phyloP scores from a whole-genome alignment of 2,329 filamentous ascomycete species.

The Falciphora oryzae region DNA sequence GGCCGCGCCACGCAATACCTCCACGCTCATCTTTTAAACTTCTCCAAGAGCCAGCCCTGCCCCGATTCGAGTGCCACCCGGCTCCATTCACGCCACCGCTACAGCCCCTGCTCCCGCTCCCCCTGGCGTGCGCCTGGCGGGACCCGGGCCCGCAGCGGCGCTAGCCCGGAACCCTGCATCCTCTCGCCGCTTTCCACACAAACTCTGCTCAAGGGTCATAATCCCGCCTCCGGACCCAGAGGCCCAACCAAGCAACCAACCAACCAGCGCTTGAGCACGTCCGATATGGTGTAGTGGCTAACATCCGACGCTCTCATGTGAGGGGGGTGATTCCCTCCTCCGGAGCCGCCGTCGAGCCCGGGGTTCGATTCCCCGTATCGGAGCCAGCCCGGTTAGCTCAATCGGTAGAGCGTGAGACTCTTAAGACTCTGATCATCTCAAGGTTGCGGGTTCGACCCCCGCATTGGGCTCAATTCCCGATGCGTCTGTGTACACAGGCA shows the following conservation, averaged over 20 bases:
- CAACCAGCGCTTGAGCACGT: neutral
- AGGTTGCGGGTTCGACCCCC: conserved; percentile 36
- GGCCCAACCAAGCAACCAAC: too few species aligned
- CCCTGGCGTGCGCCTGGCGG: neutral
- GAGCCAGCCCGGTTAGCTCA: conserved; percentile 52
- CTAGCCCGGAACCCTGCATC: neutral
- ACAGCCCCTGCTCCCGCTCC: neutral
- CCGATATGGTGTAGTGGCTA: neutral
- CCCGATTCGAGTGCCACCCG: neutral
- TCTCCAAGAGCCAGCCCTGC: neutral
- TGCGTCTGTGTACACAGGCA: neutral
- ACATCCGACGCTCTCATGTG: neutral
- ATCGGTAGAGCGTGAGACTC: conserved; percentile 71
- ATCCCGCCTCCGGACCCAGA: too few species aligned
- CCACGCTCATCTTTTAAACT: neutral
- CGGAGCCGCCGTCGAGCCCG: neutral
- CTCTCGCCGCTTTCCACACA: neutral
- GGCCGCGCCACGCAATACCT: neutral
- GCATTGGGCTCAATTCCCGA: conserved; percentile 39
- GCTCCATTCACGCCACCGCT: too few species aligned
- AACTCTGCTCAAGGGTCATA: neutral
- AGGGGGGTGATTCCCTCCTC: neutral
- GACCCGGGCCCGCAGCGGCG: too few species aligned
- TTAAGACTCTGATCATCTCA: conserved; percentile 35
- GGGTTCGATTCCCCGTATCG: conserved; percentile 11